These are phyloP conservation scores for Guadua angustifolia DNA, from an alignment of 176 grass and related monocot species.

Conservation along the genomic window DNA sequence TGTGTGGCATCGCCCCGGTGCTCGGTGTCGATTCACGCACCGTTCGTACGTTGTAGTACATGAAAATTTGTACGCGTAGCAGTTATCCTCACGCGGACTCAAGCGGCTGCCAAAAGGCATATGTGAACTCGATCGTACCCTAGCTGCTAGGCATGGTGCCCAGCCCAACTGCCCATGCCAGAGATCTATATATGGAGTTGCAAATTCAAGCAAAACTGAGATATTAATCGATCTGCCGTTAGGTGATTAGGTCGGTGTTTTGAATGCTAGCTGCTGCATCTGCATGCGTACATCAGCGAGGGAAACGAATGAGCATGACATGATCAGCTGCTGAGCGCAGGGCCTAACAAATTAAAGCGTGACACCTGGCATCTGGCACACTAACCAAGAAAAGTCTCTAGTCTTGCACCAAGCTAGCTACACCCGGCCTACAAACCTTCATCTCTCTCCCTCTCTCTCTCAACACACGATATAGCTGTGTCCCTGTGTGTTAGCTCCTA, in stretches of 20 bases:
- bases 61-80: not conserved
- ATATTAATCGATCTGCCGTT: slow-evolving; percentile 38
- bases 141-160: not conserved
- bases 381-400: slow-evolving; percentile 53
- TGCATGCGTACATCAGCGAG: slow-evolving; percentile 23
- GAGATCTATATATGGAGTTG: slow-evolving; percentile 5
- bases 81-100: not conserved
- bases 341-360: not conserved
- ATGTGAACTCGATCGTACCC: not conserved
- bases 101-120: not conserved
- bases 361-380: slow-evolving; percentile 50
- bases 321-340: not conserved
- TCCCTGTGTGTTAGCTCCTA: not conserved
- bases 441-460: not conserved
- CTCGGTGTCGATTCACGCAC: not conserved
- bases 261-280: not conserved
- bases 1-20: no score
- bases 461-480: not conserved
- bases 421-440: not conserved
- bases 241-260: slow-evolving; percentile 29
- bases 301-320: slow-evolving; percentile 39
- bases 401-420: not conserved
- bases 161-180: slow-evolving; percentile 28
- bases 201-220: not conserved
- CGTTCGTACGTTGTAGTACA: not conserved